A percentile compares a stretch with the other conserved stretches of the same genome.
These are phyloP conservation scores for Fusarium sterilihyphosum DNA, from an alignment of 2,329 filamentous ascomycete species.

Conservation along the genomic window DNA sequence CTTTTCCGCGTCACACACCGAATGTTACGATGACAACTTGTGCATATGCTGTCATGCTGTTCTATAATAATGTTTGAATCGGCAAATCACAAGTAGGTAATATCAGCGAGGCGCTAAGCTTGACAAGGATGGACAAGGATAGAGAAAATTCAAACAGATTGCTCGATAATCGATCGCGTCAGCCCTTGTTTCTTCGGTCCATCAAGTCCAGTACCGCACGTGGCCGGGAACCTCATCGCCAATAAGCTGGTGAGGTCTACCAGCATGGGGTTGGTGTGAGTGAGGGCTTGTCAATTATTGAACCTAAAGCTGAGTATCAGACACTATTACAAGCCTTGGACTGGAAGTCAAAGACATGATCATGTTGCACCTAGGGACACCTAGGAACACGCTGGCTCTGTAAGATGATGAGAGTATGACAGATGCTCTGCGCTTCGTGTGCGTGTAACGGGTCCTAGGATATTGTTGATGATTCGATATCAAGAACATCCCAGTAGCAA, in stretches of 20 bases:
- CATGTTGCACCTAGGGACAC: neutral
- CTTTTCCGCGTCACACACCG: conserved; percentile 22
- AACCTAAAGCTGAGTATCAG: neutral
- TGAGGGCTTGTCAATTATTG: neutral
- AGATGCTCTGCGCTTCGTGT: conserved; percentile 21
- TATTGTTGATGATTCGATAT: conserved; percentile 19
- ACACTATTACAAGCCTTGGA: neutral
- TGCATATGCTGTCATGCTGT: conserved; percentile 27
- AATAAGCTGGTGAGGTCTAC: neutral
- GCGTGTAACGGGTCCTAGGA: conserved; percentile 7
- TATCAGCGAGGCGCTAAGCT: conserved; percentile 13
- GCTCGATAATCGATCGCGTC: conserved; percentile 22
- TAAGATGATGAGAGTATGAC: conserved; percentile 40
- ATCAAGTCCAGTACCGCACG: conserved; percentile 9
- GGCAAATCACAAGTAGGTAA: conserved; percentile 1
- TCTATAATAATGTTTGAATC: conserved; percentile 7
- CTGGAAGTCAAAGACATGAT: neutral
- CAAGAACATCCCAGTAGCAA: neutral
- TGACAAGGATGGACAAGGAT: neutral
- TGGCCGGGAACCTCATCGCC: conserved; percentile 17
- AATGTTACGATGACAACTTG: conserved; percentile 16
- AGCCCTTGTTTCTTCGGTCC: conserved; percentile 7
- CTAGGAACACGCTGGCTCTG: conserved; percentile 4
- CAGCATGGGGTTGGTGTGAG: conserved; percentile 1
- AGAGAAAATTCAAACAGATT: conserved; percentile 1